Evolutionary conservation across 257 asterid species (phyloP).

Genomic region (Buddleja alternifolia): DNA sequence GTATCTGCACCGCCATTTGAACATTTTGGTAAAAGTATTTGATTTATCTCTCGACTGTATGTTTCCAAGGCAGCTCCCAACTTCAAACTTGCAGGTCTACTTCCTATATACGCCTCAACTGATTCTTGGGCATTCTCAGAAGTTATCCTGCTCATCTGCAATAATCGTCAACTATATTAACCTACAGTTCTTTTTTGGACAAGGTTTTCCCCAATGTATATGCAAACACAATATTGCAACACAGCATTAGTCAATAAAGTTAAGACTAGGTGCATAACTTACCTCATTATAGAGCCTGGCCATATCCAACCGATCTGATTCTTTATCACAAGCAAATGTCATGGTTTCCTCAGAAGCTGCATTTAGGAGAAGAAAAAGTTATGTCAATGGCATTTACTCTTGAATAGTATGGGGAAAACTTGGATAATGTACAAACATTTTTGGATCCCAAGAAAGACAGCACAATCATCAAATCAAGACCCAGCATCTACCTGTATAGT

Average conservation of each 20-base stretch:
- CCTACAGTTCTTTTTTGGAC: too few species aligned
- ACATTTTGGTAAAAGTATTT: slow-evolving; percentile 46
- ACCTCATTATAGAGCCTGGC: slow-evolving; percentile 86
- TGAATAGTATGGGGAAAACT: not conserved
- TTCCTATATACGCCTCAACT: slow-evolving; percentile 40
- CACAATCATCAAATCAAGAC: not conserved
- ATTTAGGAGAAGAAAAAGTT: slow-evolving; percentile 11
- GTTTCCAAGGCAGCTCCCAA: slow-evolving; percentile 51
- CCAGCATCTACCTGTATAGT: not conserved
- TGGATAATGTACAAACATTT: slow-evolving; percentile 4
- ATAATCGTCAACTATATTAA: slow-evolving; percentile 7
- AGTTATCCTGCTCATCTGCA: slow-evolving; percentile 66
- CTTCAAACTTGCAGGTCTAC: slow-evolving; percentile 41
- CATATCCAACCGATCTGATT: slow-evolving; percentile 59
- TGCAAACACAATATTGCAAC: not conserved
- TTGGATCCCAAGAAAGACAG: slow-evolving; percentile 14
- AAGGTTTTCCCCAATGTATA: not conserved
- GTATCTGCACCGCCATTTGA: slow-evolving; percentile 20
- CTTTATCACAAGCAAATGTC: slow-evolving; percentile 61
- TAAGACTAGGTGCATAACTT: slow-evolving; percentile 5
- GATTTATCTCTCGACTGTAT: slow-evolving; percentile 45
- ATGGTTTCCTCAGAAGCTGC: slow-evolving; percentile 75
- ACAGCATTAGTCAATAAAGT: not conserved
- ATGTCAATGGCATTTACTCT: slow-evolving; percentile 6
- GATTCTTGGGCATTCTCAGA: slow-evolving; percentile 49